Conservation (phyloP, 805 yeast species). For the Candida qinlingensis region DNA sequence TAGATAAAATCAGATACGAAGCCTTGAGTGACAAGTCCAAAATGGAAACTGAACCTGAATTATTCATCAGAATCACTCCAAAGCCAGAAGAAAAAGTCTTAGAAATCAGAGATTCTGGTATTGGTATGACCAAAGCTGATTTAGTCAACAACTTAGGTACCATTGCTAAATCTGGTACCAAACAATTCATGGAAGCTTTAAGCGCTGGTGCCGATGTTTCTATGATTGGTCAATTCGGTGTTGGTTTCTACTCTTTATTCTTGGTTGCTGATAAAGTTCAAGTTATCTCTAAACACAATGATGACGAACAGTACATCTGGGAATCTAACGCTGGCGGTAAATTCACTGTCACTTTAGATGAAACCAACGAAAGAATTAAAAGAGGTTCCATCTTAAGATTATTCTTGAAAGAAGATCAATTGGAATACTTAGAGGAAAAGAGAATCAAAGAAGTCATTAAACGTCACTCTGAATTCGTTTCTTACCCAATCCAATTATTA, state of each 20-base stretch:
- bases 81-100: constrained; percentile 88
- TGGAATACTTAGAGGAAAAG: constrained; percentile 98
- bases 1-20: constrained; percentile 97
- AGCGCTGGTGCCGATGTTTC: constrained; percentile 99
- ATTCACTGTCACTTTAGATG: constrained; percentile 92
- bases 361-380: constrained; percentile 73
- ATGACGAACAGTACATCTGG: constrained; percentile 99
- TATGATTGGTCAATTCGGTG: constrained; percentile 99
- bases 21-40: constrained; percentile 87
- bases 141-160: constrained; percentile 99
- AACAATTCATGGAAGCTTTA: constrained; percentile 98
- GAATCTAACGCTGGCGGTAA: constrained; percentile 99
- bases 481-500: constrained; percentile 97
- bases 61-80: constrained; percentile 97
- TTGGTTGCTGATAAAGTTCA: constrained; percentile 98
- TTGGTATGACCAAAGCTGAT: constrained; percentile 99
- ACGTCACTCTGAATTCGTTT: constrained; percentile 98
- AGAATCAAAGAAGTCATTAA: constrained; percentile 98
- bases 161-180: constrained; percentile 99
- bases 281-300: constrained; percentile 97
- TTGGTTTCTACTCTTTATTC: constrained; percentile 99
- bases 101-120: constrained; percentile 99
- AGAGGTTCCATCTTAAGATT: constrained; percentile 96
- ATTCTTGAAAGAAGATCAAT: constrained; percentile 97
- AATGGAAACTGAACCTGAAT: constrained; percentile 92